Base-by-base conservation (phyloP, 164 flowering plant species). In the Kalanchoe fedtschenkoi region DNA sequence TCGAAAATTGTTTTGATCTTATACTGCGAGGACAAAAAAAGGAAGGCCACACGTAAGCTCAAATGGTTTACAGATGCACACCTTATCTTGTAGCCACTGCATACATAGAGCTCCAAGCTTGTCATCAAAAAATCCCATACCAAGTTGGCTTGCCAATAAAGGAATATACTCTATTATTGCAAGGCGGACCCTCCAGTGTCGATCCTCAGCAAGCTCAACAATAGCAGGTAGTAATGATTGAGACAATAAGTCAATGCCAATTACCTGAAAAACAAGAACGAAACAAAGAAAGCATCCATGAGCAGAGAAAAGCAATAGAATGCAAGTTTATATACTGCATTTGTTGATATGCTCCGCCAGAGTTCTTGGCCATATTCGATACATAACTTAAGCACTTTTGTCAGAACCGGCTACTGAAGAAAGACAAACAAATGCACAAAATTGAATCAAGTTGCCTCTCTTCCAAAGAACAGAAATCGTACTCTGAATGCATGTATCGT, bases 181-280 rank as follows among this genome's bases (percentile, higher is more conserved):
- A 58, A 88, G 88, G 19, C 96, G 83, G 61, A 91, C 97, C 71
- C 97, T 86, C 97, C 97, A 91, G 66, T 91, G 97, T 63, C 97
- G 81, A 74, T 91, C 97, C 75, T 88, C 97, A n/a, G 97, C 97
- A 71, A 91, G 93, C 78, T 91, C 97, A 65, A 91, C 96, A 73
- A 91, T 91, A 21, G 97, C 96, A 21, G 97, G 97, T 69, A 91
- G 65, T 2, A 91, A 68, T 2, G 97, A 91, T 61, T 91, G 97
- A 60, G 96, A 92, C 61, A 92, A 69, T 47, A 92, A 72, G 77
- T 92, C 98, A 69, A 92, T 92, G 69, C 98, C 98, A 79, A 92
- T 89, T 29, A 92, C 98, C 98, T 91, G 89, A 72, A 79, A 39
- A 2, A 61, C 38, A 47, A 9, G 1, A 2, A 51, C 32, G n/a